phyloP scores from a whole-genome alignment of 2,329 filamentous ascomycete genomes.

The Dryadomyces quercivorus region DNA sequence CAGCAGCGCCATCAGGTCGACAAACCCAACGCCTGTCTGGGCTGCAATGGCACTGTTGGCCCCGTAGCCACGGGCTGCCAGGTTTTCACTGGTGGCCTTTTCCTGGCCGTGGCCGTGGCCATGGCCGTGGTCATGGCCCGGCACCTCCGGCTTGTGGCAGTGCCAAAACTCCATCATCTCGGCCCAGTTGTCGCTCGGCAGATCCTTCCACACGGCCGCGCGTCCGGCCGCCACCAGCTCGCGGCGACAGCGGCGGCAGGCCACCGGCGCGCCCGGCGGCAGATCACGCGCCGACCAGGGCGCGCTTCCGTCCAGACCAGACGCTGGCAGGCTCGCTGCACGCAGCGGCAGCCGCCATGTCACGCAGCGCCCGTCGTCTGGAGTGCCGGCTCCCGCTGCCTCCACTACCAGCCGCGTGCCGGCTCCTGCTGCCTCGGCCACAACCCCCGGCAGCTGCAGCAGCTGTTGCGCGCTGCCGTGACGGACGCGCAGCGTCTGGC shows the following conservation, averaged over 20 bases:
- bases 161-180: conserved; percentile 99
- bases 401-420: conserved; percentile 15
- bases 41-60: conserved; percentile 64
- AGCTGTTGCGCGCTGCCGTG: conserved; percentile 27
- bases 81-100: conserved; percentile 28
- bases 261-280: conserved; percentile 23
- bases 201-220: conserved; percentile 66
- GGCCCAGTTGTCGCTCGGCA: conserved; percentile 95
- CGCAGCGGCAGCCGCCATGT: conserved; percentile 39
- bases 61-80: conserved; percentile 65
- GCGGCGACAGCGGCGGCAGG: conserved; percentile 27
- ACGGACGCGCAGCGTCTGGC: conserved; percentile 31
- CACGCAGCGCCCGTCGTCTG: not conserved
- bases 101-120: not conserved
- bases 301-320: conserved; percentile 12
- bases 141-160: conserved; percentile 70
- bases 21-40: conserved; percentile 55
- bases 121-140: not conserved
- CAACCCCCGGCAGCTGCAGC: conserved; percentile 31
- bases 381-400: conserved; percentile 11
- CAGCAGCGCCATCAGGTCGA: conserved; percentile 70
- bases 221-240: conserved; percentile 24
- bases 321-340: not conserved
- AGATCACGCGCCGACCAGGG: conserved; percentile 47
- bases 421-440: conserved; percentile 18